Conservation (phyloP, 306 rosid genomes). For the Cyclanthera cordifolia region DNA sequence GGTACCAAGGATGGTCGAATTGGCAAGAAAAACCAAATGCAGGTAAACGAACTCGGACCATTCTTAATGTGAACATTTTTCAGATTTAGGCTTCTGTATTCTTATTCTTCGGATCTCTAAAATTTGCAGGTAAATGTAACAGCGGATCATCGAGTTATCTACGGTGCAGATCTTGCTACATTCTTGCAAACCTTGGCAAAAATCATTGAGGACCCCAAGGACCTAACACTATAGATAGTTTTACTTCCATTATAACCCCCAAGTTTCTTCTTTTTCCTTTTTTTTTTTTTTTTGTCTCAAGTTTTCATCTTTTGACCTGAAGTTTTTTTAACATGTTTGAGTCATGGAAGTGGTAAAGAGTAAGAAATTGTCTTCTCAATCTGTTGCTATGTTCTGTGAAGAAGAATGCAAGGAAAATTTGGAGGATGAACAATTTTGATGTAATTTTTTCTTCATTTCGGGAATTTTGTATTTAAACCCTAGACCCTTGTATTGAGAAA, state of each 20-base stretch:
- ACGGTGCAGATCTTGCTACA: slow-evolving; percentile 80
- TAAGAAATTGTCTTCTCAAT: not conserved
- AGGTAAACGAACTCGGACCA: slow-evolving; percentile 34
- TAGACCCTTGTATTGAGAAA: not conserved
- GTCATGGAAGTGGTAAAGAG: slow-evolving; percentile 7
- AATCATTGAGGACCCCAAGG: slow-evolving; percentile 87
- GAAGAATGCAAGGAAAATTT: slow-evolving; percentile 16
- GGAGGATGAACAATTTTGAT: slow-evolving; percentile 15
- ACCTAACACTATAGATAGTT: slow-evolving; percentile 88
- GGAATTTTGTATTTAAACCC: not conserved
- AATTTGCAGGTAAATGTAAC: slow-evolving; percentile 75
- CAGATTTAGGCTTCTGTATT: slow-evolving; percentile 8
- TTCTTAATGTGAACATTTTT: not conserved
- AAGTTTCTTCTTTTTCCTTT: too few relatives aligned
- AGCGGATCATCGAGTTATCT: slow-evolving; percentile 95
- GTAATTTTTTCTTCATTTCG: not conserved
- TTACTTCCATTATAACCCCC: slow-evolving; percentile 10
- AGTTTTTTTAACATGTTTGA: not conserved
- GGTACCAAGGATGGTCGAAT: slow-evolving; percentile 87
- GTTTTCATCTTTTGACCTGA: slow-evolving; percentile 2
- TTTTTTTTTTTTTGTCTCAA: not conserved
- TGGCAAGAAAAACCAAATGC: slow-evolving; percentile 88
- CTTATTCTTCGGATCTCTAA: slow-evolving; percentile 16
- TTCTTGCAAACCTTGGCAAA: slow-evolving; percentile 87
- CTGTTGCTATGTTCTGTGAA: not conserved